A percentile compares a stretch with the other conserved stretches of the same genome.
phyloP scores from a whole-genome alignment of 1,284 basidiomycete species.

The Hemileia vastatrix region DNA sequence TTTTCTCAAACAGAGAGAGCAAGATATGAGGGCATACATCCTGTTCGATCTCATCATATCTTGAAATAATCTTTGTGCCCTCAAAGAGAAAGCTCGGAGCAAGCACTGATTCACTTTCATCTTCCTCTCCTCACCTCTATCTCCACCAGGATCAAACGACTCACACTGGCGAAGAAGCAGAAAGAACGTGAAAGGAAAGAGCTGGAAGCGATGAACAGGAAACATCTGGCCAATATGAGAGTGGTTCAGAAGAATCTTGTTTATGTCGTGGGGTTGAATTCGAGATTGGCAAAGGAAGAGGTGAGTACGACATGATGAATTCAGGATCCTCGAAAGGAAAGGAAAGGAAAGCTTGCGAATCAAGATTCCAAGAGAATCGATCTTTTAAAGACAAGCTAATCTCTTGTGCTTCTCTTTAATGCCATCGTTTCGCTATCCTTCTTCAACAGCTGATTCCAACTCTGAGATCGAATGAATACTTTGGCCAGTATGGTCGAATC shows the following conservation, averaged over 20 bases:
- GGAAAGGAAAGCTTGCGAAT: too few relatives aligned
- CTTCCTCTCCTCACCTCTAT: constrained; percentile 10
- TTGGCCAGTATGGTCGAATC: constrained; percentile 97
- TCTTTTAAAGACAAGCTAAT: too few relatives aligned
- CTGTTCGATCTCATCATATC: neutral
- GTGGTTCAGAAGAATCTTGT: constrained; percentile 94
- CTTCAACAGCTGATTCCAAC: constrained; percentile 70
- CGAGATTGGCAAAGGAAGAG: constrained; percentile 87
- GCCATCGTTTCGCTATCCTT: neutral
- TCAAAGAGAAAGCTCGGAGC: neutral
- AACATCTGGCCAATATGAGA: constrained; percentile 81
- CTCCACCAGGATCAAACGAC: constrained; percentile 68
- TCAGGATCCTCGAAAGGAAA: too few relatives aligned
- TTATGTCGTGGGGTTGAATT: constrained; percentile 86
- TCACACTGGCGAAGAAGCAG: constrained; percentile 91
- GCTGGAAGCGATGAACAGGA: constrained; percentile 72
- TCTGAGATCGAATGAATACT: constrained; percentile 88
- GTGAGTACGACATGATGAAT: constrained; percentile 52
- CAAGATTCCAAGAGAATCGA: too few relatives aligned
- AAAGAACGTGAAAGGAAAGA: constrained; percentile 93
- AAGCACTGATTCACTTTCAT: neutral
- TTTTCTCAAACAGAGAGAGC: too few relatives aligned
- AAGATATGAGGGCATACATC: too few relatives aligned
- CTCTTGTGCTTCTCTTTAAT: too few relatives aligned
- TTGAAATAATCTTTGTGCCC: constrained; percentile 11